Percentiles rank a stretch among this genome's conserved stretches.
Conservation (phyloP, 2,329 filamentous ascomycete genomes). For the Macrophomina phaseolina region DNA sequence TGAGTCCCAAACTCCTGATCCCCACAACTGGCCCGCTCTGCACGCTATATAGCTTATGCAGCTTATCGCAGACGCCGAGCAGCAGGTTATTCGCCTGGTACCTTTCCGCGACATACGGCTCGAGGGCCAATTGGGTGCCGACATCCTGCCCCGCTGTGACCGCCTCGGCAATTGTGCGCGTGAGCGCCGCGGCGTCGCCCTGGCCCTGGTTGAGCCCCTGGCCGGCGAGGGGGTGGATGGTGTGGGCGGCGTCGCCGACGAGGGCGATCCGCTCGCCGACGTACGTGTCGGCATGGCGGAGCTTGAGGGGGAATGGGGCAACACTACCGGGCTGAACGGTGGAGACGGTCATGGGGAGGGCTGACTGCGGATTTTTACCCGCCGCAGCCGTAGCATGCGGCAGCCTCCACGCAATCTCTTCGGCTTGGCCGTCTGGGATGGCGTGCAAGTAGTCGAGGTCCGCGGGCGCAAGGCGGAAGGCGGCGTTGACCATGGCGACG, state of each 20-base stretch:
- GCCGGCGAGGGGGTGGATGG: slow-evolving; percentile 90
- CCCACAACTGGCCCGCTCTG: slow-evolving; percentile 80
- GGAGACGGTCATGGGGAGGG: slow-evolving; percentile 68
- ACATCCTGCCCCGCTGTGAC: slow-evolving; percentile 87
- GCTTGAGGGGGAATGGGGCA: slow-evolving; percentile 87
- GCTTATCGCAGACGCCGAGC: slow-evolving; percentile 82
- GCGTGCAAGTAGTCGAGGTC: slow-evolving; percentile 86
- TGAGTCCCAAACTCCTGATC: slow-evolving; percentile 76
- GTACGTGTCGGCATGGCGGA: slow-evolving; percentile 95
- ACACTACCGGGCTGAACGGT: slow-evolving; percentile 79
- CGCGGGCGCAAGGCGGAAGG: slow-evolving; percentile 78
- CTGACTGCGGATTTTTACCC: slow-evolving; percentile 40
- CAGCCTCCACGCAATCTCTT: slow-evolving; percentile 66
- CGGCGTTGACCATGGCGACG: slow-evolving; percentile 87
- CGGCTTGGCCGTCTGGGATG: slow-evolving; percentile 56
- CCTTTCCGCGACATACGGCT: slow-evolving; percentile 79
- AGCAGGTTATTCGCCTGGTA: slow-evolving; percentile 82
- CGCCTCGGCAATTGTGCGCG: slow-evolving; percentile 74
- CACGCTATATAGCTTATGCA: slow-evolving; percentile 90
- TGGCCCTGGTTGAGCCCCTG: slow-evolving; percentile 95
- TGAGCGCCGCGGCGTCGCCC: slow-evolving; percentile 82
- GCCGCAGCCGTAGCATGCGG: slow-evolving; percentile 69
- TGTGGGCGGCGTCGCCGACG: slow-evolving; percentile 93
- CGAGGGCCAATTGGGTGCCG: slow-evolving; percentile 76
- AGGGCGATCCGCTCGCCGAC: slow-evolving; percentile 88